Percentiles rank a stretch among this genome's conserved stretches.
Conservation (phyloP, 768 basidiomycete species). For the Xerocomellus dryophilus region DNA sequence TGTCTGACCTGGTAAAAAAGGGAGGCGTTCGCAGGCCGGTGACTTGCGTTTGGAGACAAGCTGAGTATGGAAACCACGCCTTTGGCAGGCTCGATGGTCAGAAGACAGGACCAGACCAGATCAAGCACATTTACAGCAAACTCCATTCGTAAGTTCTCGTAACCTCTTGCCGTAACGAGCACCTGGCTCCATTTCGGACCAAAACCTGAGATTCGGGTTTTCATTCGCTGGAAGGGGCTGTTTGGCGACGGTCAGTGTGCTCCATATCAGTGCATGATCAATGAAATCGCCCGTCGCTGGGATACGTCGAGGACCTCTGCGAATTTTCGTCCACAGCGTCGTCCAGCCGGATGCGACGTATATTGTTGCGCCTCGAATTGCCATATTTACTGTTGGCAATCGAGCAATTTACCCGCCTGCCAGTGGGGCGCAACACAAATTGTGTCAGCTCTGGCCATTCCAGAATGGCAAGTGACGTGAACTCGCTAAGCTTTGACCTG, state of each 20-base stretch:
- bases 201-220: conserved; percentile 21
- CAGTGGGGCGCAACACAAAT: conserved; percentile 1
- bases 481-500: conserved; percentile 16
- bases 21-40: conserved; percentile 17
- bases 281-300: conserved; percentile 28
- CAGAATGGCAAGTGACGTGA: conserved; percentile 28
- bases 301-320: background rate
- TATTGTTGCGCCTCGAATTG: conserved; percentile 3
- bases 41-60: conserved; percentile 16
- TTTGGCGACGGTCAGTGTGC: conserved; percentile 2
- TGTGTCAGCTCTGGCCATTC: conserved; percentile 8
- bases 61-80: conserved; percentile 32
- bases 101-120: conserved; percentile 29
- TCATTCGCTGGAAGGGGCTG: conserved; percentile 11
- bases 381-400: background rate
- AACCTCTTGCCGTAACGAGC: conserved; percentile 26
- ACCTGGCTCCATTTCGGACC: conserved; percentile 25
- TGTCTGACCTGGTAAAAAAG: conserved; percentile 23
- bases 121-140: conserved; percentile 28
- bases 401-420: background rate
- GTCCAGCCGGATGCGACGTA: background rate
- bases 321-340: background rate
- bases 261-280: conserved; percentile 24
- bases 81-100: conserved; percentile 30
- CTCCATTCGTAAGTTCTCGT: conserved; percentile 28